A percentile compares a stretch with the other conserved stretches of the same genome.
These are phyloP conservation scores for Apiotrichum laibachii DNA, from an alignment of 1,284 basidiomycete genomes.

Conservation along the genomic window DNA sequence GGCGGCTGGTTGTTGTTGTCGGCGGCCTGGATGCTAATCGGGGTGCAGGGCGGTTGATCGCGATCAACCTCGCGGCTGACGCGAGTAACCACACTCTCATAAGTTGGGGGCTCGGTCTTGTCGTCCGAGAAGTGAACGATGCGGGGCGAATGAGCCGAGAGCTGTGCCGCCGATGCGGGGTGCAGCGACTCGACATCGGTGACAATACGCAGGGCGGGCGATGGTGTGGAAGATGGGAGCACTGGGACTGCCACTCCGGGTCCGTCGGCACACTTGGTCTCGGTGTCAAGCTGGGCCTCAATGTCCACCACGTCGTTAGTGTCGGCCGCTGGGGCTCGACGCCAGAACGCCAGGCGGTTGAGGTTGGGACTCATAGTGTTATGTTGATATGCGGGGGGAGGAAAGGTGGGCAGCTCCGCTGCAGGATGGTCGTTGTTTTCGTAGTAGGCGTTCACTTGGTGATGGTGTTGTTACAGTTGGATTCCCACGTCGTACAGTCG, in stretches of 20 bases:
- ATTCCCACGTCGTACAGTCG: no score
- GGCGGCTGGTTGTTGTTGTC: constrained; percentile 2
- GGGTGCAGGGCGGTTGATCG: not conserved
- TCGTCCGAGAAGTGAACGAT: not conserved
- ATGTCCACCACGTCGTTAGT: not conserved
- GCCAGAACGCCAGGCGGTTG: not conserved
- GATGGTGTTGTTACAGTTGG: no score
- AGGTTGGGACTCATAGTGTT: not conserved
- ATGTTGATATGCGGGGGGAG: no score
- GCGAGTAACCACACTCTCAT: not conserved
- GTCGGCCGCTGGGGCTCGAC: not conserved
- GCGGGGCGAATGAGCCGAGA: not conserved
- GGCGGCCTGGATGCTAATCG: constrained; percentile 2
- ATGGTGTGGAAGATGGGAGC: not conserved
- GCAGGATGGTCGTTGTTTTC: no score
- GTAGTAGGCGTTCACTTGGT: no score
- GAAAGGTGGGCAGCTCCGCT: no score
- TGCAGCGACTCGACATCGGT: no score
- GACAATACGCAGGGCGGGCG: no score
- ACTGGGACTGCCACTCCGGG: not conserved
- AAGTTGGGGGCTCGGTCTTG: constrained; percentile 1
- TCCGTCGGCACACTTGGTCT: not conserved
- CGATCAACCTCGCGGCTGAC: not conserved
- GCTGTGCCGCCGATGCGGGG: no score
- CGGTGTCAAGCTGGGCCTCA: not conserved